A percentile compares a stretch with the other conserved stretches of the same genome.
phyloP scores from a whole-genome alignment of 2,329 filamentous ascomycete genomes.

The Fusarium oligoseptatum region DNA sequence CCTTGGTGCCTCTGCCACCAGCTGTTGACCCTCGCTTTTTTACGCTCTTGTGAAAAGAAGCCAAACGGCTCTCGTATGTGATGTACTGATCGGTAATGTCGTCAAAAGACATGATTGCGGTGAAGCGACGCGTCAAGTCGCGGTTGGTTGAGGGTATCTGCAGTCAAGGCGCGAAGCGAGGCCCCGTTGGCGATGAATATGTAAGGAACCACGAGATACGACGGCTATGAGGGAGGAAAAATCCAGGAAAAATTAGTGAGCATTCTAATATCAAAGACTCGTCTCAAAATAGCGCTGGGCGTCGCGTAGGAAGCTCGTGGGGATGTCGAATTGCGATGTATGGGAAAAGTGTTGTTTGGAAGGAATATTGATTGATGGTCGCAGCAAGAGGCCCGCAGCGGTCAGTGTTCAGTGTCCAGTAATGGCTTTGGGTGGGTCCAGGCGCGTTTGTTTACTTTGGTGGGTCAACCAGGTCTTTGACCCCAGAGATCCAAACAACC shows the following conservation, averaged over 20 bases:
- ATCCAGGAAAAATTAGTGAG: constrained; percentile 29
- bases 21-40: constrained; percentile 80
- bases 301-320: constrained; percentile 11
- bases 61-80: constrained; percentile 81
- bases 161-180: constrained; percentile 36
- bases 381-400: constrained; percentile 21
- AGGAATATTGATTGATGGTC: constrained; percentile 34
- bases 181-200: constrained; percentile 14
- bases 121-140: constrained; percentile 38
- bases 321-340: constrained; percentile 11
- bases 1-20: constrained; percentile 64
- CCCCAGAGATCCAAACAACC: constrained; percentile 37
- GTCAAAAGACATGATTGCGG: constrained; percentile 49
- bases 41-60: constrained; percentile 78
- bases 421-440: constrained; percentile 35
- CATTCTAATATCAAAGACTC: constrained; percentile 35
- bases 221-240: constrained; percentile 8
- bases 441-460: constrained; percentile 54
- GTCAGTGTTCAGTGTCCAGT: background rate
- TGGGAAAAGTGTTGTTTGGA: constrained; percentile 28
- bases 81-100: constrained; percentile 63
- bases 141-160: constrained; percentile 28
- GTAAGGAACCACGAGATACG: constrained; percentile 19
- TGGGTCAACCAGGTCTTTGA: constrained; percentile 27
- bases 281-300: constrained; percentile 12